Evolutionary conservation across 306 rosid species (phyloP), one percentile per base, ranked within the genome.

Genomic region (Lablab purpureus): DNA sequence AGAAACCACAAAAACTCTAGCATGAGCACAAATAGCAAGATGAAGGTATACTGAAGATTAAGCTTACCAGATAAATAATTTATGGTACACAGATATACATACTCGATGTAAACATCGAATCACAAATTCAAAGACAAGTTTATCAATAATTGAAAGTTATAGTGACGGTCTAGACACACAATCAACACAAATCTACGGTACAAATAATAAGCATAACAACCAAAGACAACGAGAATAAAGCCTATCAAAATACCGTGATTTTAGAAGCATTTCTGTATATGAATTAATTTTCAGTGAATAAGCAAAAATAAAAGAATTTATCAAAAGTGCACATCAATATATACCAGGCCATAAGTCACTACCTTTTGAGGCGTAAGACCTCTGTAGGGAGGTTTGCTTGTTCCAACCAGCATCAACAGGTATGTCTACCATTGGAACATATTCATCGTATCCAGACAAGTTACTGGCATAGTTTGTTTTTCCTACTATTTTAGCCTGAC

Each of bases 361-460:
- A 95, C 99, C 98, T 91, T 87, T 90, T n/a, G 76, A 78, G 77
- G 87, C 60, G 72, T 51, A 77, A 66, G 91, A 76, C 69, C 82
- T 84, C 83, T 87, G 97, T 3, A 87, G 80, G 45, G 91, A 82
- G 60, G 80, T 74, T 72, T 87, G 92, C 84, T 84, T 90, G 93
- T 93, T 95, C 98, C 96, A 93, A 76, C 69, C 67, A 83, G 90
- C 85, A 83, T 95, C 99, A 47, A 95, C 99, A 43, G 99, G 89
- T 86, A 93, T 95, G 91, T 95, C 99, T 41, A 95, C 98, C 93
- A 95, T 93, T 63, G 99, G 99, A 78, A 93, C 89, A 60, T 91
- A 95, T 80, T 95, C 99, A 87, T 95, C 97, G 79, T 93, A 95
- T 59, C 97, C 98, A 15, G 94, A 56, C 74, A 95, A 84, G 81